Conservation (phyloP, 2,329 filamentous ascomycete genomes). For the Furcasterigmium sp. region DNA sequence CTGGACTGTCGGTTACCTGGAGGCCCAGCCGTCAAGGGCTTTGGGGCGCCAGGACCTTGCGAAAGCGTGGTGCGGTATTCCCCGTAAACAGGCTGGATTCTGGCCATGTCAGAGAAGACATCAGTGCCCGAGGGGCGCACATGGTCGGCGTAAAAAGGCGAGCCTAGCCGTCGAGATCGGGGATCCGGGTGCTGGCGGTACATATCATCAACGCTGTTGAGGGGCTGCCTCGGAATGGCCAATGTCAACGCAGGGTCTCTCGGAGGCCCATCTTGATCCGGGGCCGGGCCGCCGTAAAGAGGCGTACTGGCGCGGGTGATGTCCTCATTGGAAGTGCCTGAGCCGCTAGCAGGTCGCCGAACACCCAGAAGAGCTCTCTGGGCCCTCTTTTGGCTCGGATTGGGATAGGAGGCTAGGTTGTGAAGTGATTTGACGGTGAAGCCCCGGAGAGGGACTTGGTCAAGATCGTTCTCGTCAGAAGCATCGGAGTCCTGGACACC, state of each 20-base stretch:
- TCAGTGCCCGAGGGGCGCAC: not conserved
- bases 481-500: not conserved
- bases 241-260: no score
- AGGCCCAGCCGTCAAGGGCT: conserved; percentile 48
- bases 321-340: not conserved
- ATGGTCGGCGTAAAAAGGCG: no score
- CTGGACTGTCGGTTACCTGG: conserved; percentile 47
- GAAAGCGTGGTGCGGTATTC: conserved; percentile 17
- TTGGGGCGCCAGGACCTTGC: conserved; percentile 35
- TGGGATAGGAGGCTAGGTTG: conserved; percentile 50
- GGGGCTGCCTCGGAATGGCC: no score
- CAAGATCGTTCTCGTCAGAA: conserved; percentile 17
- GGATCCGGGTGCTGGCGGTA: no score
- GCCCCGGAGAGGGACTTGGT: conserved; percentile 24
- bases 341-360: conserved; percentile 10
- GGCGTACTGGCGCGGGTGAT: conserved; percentile 4
- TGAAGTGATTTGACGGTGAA: conserved; percentile 43
- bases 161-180: no score
- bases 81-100: conserved; percentile 4
- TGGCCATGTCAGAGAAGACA: not conserved
- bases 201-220: no score
- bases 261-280: no score
- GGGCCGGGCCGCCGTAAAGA: no score
- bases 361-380: conserved; percentile 32
- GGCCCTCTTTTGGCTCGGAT: conserved; percentile 47